phyloP scores from a whole-genome alignment of 2,329 filamentous ascomycete species.

The Trichoderma brevicompactum region DNA sequence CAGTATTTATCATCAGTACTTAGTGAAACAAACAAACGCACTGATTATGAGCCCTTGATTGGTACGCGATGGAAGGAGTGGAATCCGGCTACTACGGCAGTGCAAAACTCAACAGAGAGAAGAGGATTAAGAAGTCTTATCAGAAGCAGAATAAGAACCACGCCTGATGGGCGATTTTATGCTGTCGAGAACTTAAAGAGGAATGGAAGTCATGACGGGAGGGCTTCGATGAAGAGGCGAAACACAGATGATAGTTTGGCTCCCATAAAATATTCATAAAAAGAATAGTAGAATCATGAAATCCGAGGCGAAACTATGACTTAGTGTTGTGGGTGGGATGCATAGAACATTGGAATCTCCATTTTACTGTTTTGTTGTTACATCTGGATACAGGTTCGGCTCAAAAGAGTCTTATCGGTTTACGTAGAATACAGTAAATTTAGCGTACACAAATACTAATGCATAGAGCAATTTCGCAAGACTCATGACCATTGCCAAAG shows the following conservation, averaged over 20 bases:
- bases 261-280: background rate
- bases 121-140: background rate
- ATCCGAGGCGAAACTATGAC: too few species aligned
- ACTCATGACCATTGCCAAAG: too few species aligned
- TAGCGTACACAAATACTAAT: too few species aligned
- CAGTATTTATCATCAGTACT: background rate
- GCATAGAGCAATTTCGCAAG: too few species aligned
- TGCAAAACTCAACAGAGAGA: background rate
- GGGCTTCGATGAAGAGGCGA: background rate
- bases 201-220: background rate
- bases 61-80: background rate
- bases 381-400: too few species aligned
- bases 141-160: background rate
- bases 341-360: too few species aligned
- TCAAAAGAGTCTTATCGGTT: too few species aligned
- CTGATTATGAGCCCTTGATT: background rate
- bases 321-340: too few species aligned
- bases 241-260: slow-evolving; percentile 10
- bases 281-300: too few species aligned
- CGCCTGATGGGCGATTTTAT: background rate
- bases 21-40: too few species aligned
- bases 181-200: background rate
- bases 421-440: too few species aligned
- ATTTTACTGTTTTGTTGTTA: too few species aligned
- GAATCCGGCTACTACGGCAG: background rate